A percentile compares a stretch with the other conserved stretches of the same genome.
These are phyloP conservation scores for Suillus cothurnatus DNA, from an alignment of 768 basidiomycete species.

Conservation along the genomic window DNA sequence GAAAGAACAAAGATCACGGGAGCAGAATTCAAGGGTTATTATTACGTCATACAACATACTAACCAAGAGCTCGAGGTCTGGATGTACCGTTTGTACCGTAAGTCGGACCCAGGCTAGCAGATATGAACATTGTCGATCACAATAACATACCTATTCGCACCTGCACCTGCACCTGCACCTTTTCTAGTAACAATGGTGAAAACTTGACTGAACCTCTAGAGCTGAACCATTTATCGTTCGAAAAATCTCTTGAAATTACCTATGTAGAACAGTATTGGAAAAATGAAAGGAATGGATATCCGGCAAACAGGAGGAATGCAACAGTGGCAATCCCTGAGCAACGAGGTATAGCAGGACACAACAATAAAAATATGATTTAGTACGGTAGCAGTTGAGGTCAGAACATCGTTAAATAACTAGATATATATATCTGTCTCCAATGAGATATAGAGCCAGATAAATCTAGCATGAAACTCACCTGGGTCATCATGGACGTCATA, in stretches of 20 bases:
- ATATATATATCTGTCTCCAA: not conserved
- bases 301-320: not conserved
- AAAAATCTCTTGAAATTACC: not conserved
- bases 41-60: conserved; percentile 3
- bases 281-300: not conserved
- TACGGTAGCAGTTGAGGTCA: not conserved
- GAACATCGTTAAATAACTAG: conserved; percentile 1
- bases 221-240: too few species aligned
- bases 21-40: not conserved
- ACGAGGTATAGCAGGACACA: not conserved
- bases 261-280: not conserved
- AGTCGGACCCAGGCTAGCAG: not conserved
- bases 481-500: conserved; percentile 22
- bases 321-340: not conserved
- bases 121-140: not conserved
- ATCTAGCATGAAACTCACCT: conserved; percentile 15
- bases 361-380: not conserved
- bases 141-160: not conserved
- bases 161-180: not conserved
- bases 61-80: not conserved
- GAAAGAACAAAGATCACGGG: not conserved
- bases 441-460: not conserved
- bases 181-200: too few species aligned
- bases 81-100: too few species aligned
- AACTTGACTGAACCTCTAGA: not conserved